These are phyloP conservation scores for Paramecium pentaurelia DNA, from an alignment of 73 alveolate genomes.

Conservation along the genomic window DNA sequence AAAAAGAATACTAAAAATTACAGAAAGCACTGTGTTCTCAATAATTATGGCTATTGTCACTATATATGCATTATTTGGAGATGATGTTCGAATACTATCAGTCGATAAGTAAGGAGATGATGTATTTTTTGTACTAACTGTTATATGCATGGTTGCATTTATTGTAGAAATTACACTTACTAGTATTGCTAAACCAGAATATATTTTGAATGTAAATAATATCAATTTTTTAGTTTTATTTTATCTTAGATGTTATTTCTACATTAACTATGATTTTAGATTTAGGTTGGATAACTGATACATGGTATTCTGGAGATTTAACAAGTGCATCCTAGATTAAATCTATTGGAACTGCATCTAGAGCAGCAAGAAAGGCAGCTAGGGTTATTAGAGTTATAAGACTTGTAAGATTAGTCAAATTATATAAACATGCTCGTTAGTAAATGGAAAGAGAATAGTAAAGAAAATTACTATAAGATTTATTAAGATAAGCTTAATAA, in stretches of 20 bases:
- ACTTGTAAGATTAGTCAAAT: constrained; percentile 67
- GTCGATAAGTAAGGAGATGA: constrained; percentile 58
- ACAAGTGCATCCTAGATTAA: constrained; percentile 73
- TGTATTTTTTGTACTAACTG: constrained; percentile 48
- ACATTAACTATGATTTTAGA: constrained; percentile 76
- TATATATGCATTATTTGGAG: constrained; percentile 86
- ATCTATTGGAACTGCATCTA: constrained; percentile 77
- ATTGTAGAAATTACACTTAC: constrained; percentile 53
- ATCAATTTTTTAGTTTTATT: constrained; percentile 59
- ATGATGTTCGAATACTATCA: constrained; percentile 72
- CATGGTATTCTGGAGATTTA: constrained; percentile 62
- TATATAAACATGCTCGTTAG: constrained; percentile 62
- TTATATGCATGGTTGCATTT: constrained; percentile 49
- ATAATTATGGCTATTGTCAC: constrained; percentile 76
- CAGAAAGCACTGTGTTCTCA: constrained; percentile 29
- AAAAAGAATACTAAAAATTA: not conserved
- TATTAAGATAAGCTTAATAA: not conserved
- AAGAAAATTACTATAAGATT: not conserved
- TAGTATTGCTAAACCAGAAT: constrained; percentile 63
- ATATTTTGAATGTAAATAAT: constrained; percentile 17
- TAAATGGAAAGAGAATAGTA: constrained; percentile 13
- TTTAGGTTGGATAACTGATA: constrained; percentile 79
- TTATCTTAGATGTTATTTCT: constrained; percentile 80
- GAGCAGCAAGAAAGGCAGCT: constrained; percentile 79
- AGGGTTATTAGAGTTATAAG: constrained; percentile 71